Evolutionary conservation across 345 rosid species (phyloP), one percentile per base, ranked within the genome.

Genomic region (Durio zibethinus): DNA sequence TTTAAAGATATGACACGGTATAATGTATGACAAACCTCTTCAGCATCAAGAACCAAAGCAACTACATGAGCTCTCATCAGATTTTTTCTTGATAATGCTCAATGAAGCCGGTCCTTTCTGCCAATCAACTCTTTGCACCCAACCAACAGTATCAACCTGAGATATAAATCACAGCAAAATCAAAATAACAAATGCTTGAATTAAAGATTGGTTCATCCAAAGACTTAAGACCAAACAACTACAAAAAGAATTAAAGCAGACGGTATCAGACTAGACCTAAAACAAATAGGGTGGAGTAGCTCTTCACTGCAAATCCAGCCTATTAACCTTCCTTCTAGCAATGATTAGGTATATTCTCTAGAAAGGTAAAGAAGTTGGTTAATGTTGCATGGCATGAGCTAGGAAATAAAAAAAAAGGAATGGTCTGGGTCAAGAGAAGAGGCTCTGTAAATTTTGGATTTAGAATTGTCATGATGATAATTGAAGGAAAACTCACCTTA

Each of bases 121-220:
- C 65, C 85, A 73, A 65, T 89, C 94, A 66, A 90, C 85, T 78
- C 99, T 91, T 79, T 93, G 93, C 86, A 96, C 83, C 99, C 98
- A 96, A 31, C 99, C 99, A 71, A 98, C 99, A 64, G 99, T 96
- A 40, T 95, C 98, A 78, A 93, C 98, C 98, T 93, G 86, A 74
- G 66, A 20, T 63, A 48, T 66, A 56, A 75, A 47, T 56, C 57
- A 47, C 72, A 77, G 48, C 21, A 50, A 66, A 23, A 77, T 10
- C 66, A 78, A 65, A 48, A 38, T 18, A 56, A 25, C 10, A 42
- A 42, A 70, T 70, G 57, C 60, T 16, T 16, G 42, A 70, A 18
- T 21, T 29, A 29, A 68, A 68, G 31, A 47, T 10, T 0, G 10
- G 56, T 27, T 27, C 73, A 27, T 48, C 56, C 59, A 48, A 48